Conservation (phyloP, 305 asterid species). For the Vinca major region DNA sequence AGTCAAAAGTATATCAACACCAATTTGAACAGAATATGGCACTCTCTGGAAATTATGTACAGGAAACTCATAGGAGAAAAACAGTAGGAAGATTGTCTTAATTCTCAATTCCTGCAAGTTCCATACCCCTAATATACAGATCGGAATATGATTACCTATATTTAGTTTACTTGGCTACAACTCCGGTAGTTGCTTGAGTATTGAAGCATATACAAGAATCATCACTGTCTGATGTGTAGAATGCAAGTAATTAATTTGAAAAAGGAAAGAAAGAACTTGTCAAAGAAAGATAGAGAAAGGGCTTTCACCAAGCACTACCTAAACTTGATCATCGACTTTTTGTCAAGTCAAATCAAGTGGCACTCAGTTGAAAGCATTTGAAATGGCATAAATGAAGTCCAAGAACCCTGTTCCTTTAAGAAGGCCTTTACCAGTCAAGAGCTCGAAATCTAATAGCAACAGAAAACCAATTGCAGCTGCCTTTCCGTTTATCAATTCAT, state of each 20-base stretch:
- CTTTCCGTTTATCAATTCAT: conserved; percentile 80
- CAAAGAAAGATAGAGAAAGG: neutral
- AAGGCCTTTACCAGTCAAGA: conserved; percentile 79
- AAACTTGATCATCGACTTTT: neutral
- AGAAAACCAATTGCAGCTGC: conserved; percentile 86
- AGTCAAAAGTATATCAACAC: too few relatives aligned
- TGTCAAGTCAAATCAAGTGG: neutral
- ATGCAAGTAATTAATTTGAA: neutral
- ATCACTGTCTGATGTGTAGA: neutral
- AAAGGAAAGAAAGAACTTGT: neutral
- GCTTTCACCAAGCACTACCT: neutral
- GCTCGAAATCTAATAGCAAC: conserved; percentile 82
- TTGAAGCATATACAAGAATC: conserved; percentile 10
- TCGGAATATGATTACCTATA: neutral
- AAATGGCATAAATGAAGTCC: conserved; percentile 77
- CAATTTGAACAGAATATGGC: too few relatives aligned
- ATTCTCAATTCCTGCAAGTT: neutral
- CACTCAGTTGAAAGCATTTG: conserved; percentile 51
- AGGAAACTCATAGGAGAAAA: neutral
- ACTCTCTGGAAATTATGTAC: neutral
- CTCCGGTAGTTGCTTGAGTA: conserved; percentile 8
- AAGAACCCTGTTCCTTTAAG: conserved; percentile 93
- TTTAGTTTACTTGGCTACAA: conserved; percentile 3
- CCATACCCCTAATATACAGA: neutral
- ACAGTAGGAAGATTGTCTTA: neutral